Conservation (phyloP, 768 basidiomycete genomes). For the Hydnomerulius pinastri region DNA sequence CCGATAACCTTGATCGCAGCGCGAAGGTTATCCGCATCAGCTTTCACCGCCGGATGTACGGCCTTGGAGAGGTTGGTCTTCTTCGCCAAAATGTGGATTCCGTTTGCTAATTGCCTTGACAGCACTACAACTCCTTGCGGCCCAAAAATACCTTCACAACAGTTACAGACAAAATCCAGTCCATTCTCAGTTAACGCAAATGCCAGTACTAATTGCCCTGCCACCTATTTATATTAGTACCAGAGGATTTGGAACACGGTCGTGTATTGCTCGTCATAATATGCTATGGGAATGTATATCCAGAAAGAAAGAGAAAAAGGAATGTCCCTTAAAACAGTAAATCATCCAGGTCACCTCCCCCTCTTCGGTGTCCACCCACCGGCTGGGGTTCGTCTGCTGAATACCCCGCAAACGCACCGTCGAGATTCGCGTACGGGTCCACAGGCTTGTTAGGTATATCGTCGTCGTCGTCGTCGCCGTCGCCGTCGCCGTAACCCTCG, state of each 20-base stretch:
- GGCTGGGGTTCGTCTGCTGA: slow-evolving; percentile 73
- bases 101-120: slow-evolving; percentile 11
- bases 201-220: no score
- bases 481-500: slow-evolving; percentile 29
- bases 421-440: slow-evolving; percentile 87
- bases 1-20: slow-evolving; percentile 27
- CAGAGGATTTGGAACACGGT: neutral
- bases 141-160: slow-evolving; percentile 43
- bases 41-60: slow-evolving; percentile 93
- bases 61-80: slow-evolving; percentile 84
- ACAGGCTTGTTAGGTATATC: slow-evolving; percentile 33
- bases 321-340: slow-evolving; percentile 53
- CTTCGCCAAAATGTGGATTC: neutral
- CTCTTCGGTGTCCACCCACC: slow-evolving; percentile 43
- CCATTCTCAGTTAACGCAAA: slow-evolving; percentile 27
- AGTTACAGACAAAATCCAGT: slow-evolving; percentile 33
- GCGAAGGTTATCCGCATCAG: slow-evolving; percentile 68
- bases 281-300: slow-evolving; percentile 1
- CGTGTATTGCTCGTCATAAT: neutral
- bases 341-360: slow-evolving; percentile 61
- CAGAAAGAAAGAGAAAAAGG: neutral
- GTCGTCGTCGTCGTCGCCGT: slow-evolving; percentile 43
- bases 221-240: neutral
- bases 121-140: slow-evolving; percentile 90
- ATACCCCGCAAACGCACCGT: slow-evolving; percentile 74